Evolutionary conservation across 2,329 filamentous ascomycete genomes (phyloP), one percentile per base, ranked within the genome.

Genomic region (Onygenales sp.): DNA sequence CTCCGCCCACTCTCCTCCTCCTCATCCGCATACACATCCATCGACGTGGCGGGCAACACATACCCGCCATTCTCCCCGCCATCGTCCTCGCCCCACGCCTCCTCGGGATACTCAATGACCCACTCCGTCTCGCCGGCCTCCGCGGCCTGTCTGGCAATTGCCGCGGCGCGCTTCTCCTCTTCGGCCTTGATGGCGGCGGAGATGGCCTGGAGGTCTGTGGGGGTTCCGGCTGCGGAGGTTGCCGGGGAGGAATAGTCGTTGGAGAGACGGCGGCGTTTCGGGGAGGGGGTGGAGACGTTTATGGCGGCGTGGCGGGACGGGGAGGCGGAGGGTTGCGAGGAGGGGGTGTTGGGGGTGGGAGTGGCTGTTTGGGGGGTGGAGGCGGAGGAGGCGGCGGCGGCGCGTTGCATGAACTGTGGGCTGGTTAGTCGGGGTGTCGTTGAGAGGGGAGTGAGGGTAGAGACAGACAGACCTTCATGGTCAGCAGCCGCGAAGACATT

Each of bases 401-500:
- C 87, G 63, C 91, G 82, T 76, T 95, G 91, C 91, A 96, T 96
- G 68, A 96, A 96, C 75, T 83, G 62, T 36, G 50, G n/a, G 39
- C 48, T 31, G 45, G 21, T 53, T 62, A 50, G 58, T 51, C 35
- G 50, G 38, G 38, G 43, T 31, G 27, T 21, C 45, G 17, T 42
- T 10, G 21, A 27, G 21, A 14, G 41, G 35, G 31, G 54, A n/a
- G 54, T 21, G 32, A 33, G 35, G 2, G 41, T 51, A 36, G 63
- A 39, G 33, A 45, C 3, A 48, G 44, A 52, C 60, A 31, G 65
- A 78, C 80, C 72, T 95, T 95, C 90, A 95, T 96, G 39, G 87
- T 91, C 65, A 94, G 78, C 47, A 96, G 84, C 60, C 90, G 84
- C 55, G 86, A 91, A 58, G 91, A 95, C 83, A 94, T 90, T 45